A percentile compares a stretch with the other conserved stretches of the same genome.
Evolutionary conservation across 1,284 basidiomycete genomes (phyloP).

Genomic region (Golubevia sp.): DNA sequence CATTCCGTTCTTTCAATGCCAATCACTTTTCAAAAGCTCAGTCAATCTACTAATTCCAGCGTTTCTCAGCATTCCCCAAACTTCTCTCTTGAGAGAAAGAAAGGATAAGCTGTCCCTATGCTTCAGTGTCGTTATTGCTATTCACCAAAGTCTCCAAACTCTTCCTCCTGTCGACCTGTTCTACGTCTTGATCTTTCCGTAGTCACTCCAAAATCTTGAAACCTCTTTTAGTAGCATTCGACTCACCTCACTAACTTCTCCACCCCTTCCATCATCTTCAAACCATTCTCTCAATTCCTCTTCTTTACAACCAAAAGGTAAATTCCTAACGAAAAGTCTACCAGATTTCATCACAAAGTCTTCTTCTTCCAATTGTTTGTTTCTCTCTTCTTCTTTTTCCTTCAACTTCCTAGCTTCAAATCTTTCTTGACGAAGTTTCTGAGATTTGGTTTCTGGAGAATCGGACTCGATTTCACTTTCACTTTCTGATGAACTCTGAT

Average conservation of each 20-base stretch:
- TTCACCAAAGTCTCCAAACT: too few relatives aligned
- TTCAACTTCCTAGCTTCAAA: conserved; percentile 18
- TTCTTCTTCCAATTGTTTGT: conserved; percentile 44
- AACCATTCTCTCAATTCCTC: conserved; percentile 47
- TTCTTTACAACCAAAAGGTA: conserved; percentile 44
- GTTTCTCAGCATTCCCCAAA: conserved; percentile 38
- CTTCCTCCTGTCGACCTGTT: too few relatives aligned
- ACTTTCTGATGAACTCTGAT: conserved; percentile 7
- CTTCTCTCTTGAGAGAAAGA: background rate
- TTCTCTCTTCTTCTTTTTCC: conserved; percentile 25
- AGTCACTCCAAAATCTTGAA: too few relatives aligned
- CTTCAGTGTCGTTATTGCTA: conserved; percentile 6
- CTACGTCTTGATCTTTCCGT: too few relatives aligned
- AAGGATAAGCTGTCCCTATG: conserved; percentile 58
- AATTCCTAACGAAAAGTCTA: conserved; percentile 54
- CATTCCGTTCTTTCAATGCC: conserved; percentile 70
- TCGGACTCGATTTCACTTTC: conserved; percentile 12
- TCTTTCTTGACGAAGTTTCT: conserved; percentile 13
- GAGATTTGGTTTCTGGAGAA: conserved; percentile 14
- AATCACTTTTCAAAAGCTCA: conserved; percentile 16
- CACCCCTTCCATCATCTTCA: conserved; percentile 18
- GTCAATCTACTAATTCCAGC: conserved; percentile 44
- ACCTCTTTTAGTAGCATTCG: too few relatives aligned
- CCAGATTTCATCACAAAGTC: conserved; percentile 53
- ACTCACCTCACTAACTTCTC: conserved; percentile 55